phyloP scores from a whole-genome alignment of 2,329 filamentous ascomycete genomes.

The Colletotrichum paranaense region DNA sequence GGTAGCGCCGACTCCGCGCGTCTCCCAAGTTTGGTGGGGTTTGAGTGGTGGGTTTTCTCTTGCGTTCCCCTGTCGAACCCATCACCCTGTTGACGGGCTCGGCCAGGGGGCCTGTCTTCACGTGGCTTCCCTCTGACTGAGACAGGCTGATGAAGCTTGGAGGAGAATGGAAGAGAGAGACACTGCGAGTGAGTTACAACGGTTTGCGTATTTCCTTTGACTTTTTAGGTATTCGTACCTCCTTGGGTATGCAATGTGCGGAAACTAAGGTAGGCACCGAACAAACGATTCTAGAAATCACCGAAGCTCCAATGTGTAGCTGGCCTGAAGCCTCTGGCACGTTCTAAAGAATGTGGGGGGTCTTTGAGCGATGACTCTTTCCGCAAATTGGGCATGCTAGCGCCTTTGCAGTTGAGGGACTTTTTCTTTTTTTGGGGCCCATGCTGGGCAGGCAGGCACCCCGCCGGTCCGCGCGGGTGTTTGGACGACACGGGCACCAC shows the following conservation, averaged over 20 bases:
- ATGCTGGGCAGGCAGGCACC: background rate
- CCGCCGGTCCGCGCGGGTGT: background rate
- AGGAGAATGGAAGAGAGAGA: background rate
- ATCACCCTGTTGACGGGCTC: background rate
- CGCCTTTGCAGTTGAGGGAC: constrained; percentile 11
- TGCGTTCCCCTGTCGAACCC: background rate
- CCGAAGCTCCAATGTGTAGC: background rate
- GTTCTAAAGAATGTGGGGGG: constrained; percentile 28
- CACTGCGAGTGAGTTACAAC: background rate
- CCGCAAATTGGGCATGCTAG: background rate
- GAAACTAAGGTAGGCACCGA: background rate
- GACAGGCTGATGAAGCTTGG: background rate
- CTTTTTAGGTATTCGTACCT: background rate
- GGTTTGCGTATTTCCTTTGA: background rate
- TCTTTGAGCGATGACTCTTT: constrained; percentile 23
- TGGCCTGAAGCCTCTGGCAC: constrained; percentile 14
- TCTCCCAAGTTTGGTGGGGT: background rate
- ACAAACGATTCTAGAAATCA: background rate
- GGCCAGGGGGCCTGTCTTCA: background rate
- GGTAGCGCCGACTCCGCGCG: background rate
- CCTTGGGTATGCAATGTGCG: background rate
- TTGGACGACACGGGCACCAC: constrained; percentile 20
- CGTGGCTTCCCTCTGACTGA: background rate
- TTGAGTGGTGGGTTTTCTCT: background rate
- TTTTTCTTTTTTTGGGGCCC: background rate